Conservation (phyloP, 1,139 yeast species). For the Geotrichum bryndzae region DNA sequence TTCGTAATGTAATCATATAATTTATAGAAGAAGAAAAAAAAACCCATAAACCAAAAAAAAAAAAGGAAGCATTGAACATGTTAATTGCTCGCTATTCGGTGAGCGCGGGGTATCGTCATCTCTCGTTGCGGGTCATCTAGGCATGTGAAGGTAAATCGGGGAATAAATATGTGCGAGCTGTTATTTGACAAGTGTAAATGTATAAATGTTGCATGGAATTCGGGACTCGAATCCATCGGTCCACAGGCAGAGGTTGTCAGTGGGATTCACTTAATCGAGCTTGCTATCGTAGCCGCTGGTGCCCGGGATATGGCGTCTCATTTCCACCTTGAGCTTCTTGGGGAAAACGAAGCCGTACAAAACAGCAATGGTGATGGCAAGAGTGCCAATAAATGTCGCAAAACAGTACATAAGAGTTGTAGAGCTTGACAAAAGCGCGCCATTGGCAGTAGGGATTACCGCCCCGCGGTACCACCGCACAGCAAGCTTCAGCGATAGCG, state of each 20-base stretch:
- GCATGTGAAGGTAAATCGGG: neutral
- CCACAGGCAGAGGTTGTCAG: neutral
- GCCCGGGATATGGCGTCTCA: slow-evolving; percentile 17
- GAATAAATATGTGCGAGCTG: neutral
- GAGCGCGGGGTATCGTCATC: neutral
- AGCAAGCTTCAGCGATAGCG: slow-evolving; percentile 52
- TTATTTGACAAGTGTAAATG: neutral
- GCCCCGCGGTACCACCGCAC: slow-evolving; percentile 47
- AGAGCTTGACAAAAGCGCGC: slow-evolving; percentile 15
- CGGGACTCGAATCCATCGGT: neutral
- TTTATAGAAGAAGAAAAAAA: neutral
- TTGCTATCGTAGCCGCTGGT: slow-evolving; percentile 8
- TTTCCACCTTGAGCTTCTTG: slow-evolving; percentile 22
- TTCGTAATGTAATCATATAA: neutral
- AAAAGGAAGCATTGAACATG: neutral
- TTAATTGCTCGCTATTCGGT: neutral
- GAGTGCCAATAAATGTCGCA: slow-evolving; percentile 22
- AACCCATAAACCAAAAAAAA: neutral
- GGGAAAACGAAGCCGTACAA: slow-evolving; percentile 25
- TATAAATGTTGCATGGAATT: neutral
- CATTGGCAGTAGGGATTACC: slow-evolving; percentile 15
- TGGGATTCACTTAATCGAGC: slow-evolving; percentile 2
- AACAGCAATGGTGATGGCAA: slow-evolving; percentile 20
- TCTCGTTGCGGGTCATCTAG: neutral
- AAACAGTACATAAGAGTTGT: slow-evolving; percentile 15